phyloP scores from a whole-genome alignment of 495 filamentous ascomycete species.

The Penicillium turbatum region DNA sequence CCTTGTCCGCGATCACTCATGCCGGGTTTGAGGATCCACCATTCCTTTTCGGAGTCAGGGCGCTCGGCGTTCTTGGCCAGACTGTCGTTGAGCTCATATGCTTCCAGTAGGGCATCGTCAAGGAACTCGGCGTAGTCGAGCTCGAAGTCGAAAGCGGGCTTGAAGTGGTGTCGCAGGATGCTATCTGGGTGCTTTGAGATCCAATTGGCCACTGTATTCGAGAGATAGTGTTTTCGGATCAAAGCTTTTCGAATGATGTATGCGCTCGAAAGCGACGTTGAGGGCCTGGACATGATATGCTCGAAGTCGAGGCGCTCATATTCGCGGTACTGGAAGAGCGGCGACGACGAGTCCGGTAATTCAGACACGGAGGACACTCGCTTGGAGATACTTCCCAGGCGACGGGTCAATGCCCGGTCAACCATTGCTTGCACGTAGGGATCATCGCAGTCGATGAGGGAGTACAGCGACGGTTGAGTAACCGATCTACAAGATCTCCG shows the following conservation, averaged over 20 bases:
- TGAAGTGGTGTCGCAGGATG: constrained; percentile 61
- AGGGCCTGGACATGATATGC: constrained; percentile 56
- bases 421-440: constrained; percentile 81
- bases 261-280: constrained; percentile 63
- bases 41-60: constrained; percentile 57
- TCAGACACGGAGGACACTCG: constrained; percentile 44
- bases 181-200: constrained; percentile 73
- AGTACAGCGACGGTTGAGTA: constrained; percentile 53
- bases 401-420: constrained; percentile 59
- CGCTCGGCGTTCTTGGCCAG: constrained; percentile 58
- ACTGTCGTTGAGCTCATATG: constrained; percentile 77
- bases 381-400: constrained; percentile 49
- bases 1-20: constrained; percentile 97
- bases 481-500: constrained; percentile 37
- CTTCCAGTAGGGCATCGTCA: constrained; percentile 86
- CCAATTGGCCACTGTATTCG: constrained; percentile 74
- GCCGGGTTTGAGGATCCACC: constrained; percentile 97
- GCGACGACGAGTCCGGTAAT: constrained; percentile 40
- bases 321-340: constrained; percentile 72
- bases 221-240: constrained; percentile 93
- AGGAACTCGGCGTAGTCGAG: constrained; percentile 96
- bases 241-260: constrained; percentile 95
- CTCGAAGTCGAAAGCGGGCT: constrained; percentile 76
- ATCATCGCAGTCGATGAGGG: constrained; percentile 79
- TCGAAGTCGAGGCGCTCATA: constrained; percentile 88